phyloP scores from a whole-genome alignment of 2,329 filamentous ascomycete genomes.

The Fusarium sp. region DNA sequence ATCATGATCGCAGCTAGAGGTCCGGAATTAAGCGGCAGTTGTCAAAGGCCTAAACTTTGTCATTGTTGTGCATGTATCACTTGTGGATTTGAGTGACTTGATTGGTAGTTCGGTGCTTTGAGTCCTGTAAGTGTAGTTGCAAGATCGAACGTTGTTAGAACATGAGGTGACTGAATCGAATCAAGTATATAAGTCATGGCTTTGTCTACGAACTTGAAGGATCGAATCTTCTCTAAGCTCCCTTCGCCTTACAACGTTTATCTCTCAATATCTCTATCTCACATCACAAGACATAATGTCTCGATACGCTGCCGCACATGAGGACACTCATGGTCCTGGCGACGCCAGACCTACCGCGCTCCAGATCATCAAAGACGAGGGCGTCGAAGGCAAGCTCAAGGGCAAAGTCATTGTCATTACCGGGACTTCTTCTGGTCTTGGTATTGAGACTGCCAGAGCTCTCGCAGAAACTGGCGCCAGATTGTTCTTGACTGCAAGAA shows the following conservation, averaged over 20 bases:
- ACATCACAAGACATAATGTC: not conserved
- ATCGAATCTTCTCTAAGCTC: not conserved
- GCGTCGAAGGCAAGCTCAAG: constrained; percentile 43
- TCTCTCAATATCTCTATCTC: not conserved
- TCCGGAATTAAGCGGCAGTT: not conserved
- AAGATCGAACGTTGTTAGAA: not conserved
- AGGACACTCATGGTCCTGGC: constrained; percentile 45
- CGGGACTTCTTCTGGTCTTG: constrained; percentile 55
- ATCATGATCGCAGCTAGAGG: not conserved
- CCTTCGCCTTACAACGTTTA: not conserved
- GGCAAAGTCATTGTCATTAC: constrained; percentile 56
- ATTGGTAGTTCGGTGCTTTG: not conserved
- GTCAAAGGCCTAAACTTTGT: no score
- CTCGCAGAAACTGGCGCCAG: constrained; percentile 50
- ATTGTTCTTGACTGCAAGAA: constrained; percentile 39
- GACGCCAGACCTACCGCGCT: constrained; percentile 54
- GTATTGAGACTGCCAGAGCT: constrained; percentile 55
- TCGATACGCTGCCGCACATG: constrained; percentile 17
- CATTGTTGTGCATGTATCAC: not conserved
- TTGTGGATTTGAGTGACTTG: not conserved
- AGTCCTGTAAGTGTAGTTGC: not conserved
- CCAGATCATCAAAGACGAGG: constrained; percentile 51
- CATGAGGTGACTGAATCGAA: not conserved
- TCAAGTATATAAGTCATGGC: not conserved
- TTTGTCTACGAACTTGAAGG: no score